A percentile compares a stretch with the other conserved stretches of the same genome.
Conservation (phyloP, 805 yeast species). For the Metschnikowia aberdeeniae region DNA sequence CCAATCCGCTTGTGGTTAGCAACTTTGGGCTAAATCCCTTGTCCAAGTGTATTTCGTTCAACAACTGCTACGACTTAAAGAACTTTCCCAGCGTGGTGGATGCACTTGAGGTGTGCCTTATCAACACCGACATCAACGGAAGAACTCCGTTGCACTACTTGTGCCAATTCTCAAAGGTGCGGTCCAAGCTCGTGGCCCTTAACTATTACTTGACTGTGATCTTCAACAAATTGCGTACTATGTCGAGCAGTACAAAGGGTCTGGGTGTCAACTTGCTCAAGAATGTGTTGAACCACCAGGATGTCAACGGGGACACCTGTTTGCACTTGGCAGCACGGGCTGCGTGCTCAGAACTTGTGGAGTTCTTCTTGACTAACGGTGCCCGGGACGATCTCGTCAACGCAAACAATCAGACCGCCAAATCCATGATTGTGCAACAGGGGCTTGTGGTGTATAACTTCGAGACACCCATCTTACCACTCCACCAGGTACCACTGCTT, state of each 20-base stretch:
- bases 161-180: conserved; percentile 62
- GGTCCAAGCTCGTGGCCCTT: conserved; percentile 71
- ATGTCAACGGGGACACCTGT: conserved; percentile 80
- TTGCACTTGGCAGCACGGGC: conserved; percentile 69
- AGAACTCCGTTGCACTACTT: conserved; percentile 86
- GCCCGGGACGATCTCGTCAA: conserved; percentile 56
- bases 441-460: conserved; percentile 25
- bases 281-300: conserved; percentile 69
- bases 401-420: conserved; percentile 41
- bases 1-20: conserved; percentile 52
- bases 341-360: conserved; percentile 70
- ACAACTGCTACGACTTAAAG: conserved; percentile 78
- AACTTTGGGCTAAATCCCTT: conserved; percentile 80
- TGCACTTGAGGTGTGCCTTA: conserved; percentile 68
- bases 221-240: conserved; percentile 62
- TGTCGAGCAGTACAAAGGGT: conserved; percentile 27
- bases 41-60: conserved; percentile 78
- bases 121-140: conserved; percentile 67
- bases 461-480: conserved; percentile 3
- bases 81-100: conserved; percentile 78
- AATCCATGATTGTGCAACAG: conserved; percentile 39
- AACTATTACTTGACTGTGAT: conserved; percentile 76
- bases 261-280: conserved; percentile 52
- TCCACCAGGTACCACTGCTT: neutral
- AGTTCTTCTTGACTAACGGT: conserved; percentile 79